Conservation (phyloP, 768 basidiomycete genomes). For the Lactarius trivialis region DNA sequence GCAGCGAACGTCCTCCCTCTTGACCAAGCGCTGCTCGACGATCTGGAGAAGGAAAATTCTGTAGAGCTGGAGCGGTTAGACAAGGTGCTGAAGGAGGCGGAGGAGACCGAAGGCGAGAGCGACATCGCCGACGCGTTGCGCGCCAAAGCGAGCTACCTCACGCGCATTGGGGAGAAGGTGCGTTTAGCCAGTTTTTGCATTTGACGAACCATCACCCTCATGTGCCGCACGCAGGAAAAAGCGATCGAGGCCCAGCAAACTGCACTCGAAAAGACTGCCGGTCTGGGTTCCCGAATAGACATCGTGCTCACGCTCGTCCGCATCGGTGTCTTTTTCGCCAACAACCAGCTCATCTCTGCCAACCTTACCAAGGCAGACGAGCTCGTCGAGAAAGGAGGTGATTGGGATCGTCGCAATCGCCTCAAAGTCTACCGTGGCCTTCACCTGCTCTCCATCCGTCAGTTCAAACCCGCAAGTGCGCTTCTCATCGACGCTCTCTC, state of each 20-base stretch:
- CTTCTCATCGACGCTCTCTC: conserved; percentile 87
- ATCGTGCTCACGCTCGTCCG: conserved; percentile 83
- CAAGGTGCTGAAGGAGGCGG: conserved; percentile 72
- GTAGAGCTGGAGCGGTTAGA: conserved; percentile 71
- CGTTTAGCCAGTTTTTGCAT: background rate
- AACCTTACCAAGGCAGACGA: conserved; percentile 77
- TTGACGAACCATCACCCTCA: no score
- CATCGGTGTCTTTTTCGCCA: conserved; percentile 85
- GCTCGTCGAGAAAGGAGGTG: conserved; percentile 92
- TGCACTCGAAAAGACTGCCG: conserved; percentile 87
- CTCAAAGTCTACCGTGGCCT: conserved; percentile 93
- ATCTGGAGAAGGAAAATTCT: conserved; percentile 63
- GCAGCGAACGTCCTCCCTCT: conserved; percentile 43
- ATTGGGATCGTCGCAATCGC: conserved; percentile 96
- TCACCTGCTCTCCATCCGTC: conserved; percentile 79
- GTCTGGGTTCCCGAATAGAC: conserved; percentile 89
- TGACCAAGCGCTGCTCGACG: conserved; percentile 46
- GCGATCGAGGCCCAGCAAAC: conserved; percentile 74
- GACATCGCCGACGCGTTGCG: conserved; percentile 87
- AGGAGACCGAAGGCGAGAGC: conserved; percentile 87
- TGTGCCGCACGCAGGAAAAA: conserved; percentile 72
- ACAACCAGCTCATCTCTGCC: conserved; percentile 61
- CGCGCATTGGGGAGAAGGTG: conserved; percentile 80
- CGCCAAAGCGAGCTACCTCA: conserved; percentile 78
- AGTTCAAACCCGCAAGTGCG: conserved; percentile 82